phyloP scores from a whole-genome alignment of 192 early-diverging fungal species.

The Phycomyces nitens region DNA sequence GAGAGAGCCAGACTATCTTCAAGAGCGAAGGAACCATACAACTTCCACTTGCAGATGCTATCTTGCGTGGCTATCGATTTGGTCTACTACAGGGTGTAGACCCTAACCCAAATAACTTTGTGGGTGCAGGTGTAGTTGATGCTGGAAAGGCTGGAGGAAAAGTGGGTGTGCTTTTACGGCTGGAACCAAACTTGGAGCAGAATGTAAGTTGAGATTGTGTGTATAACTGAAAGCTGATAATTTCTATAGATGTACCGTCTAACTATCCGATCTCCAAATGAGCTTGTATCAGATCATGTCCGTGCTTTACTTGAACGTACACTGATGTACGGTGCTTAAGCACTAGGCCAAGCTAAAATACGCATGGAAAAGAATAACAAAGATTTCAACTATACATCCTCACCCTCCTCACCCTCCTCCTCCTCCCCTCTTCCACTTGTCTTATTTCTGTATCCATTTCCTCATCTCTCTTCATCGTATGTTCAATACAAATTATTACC shows the following conservation, averaged over 20 bases:
- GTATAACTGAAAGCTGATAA: background rate
- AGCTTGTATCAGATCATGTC: conserved; percentile 59
- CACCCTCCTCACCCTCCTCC: background rate
- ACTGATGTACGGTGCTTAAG: conserved; percentile 21
- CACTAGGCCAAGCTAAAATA: background rate
- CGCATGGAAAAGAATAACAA: too few species aligned
- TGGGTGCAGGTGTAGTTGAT: conserved; percentile 85
- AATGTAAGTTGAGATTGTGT: conserved; percentile 51
- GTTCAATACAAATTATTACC: too few species aligned
- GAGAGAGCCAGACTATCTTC: conserved; percentile 80
- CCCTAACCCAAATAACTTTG: conserved; percentile 85
- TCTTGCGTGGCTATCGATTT: conserved; percentile 69
- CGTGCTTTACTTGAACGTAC: conserved; percentile 40
- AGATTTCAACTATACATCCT: too few species aligned
- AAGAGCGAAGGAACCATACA: conserved; percentile 44
- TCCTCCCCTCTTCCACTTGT: background rate
- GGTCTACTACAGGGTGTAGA: conserved; percentile 80
- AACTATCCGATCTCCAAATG: conserved; percentile 87
- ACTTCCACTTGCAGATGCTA: conserved; percentile 45
- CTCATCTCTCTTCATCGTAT: background rate
- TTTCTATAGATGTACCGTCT: conserved; percentile 91
- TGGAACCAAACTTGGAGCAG: conserved; percentile 84
- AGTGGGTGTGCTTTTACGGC: conserved; percentile 84
- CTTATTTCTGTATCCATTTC: background rate
- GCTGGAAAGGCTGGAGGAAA: conserved; percentile 66